phyloP scores from a whole-genome alignment of 768 basidiomycete species.

The Hypsizygus marmoreus region DNA sequence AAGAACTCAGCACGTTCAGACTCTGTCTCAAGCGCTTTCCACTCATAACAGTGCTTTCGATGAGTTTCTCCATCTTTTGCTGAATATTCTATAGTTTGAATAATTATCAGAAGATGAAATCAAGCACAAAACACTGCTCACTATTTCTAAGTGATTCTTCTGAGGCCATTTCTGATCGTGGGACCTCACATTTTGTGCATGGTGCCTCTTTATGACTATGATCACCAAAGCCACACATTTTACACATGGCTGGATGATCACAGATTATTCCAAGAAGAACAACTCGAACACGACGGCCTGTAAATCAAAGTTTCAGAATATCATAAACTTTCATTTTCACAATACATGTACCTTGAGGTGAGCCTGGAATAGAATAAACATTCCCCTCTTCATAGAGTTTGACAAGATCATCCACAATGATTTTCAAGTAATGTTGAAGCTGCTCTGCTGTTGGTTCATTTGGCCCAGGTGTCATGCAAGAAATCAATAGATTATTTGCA shows the following conservation, averaged over 20 bases:
- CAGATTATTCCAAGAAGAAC: constrained; percentile 26
- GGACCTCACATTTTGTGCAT: constrained; percentile 2
- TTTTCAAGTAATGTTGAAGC: constrained; percentile 24
- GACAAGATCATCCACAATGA: constrained; percentile 30
- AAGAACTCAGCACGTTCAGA: constrained; percentile 16
- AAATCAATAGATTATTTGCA: constrained; percentile 21
- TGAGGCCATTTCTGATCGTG: background rate
- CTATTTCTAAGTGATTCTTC: background rate
- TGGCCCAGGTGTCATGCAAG: constrained; percentile 23
- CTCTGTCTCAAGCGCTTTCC: constrained; percentile 2
- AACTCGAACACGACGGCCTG: constrained; percentile 15
- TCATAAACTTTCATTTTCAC: background rate
- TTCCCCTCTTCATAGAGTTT: constrained; percentile 26
- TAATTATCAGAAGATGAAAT: background rate
- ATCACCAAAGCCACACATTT: constrained; percentile 4
- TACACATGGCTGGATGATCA: constrained; percentile 16
- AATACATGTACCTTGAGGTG: constrained; percentile 21
- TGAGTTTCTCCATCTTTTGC: constrained; percentile 10
- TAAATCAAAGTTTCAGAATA: constrained; percentile 1
- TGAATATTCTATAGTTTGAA: constrained; percentile 4
- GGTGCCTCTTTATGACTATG: constrained; percentile 5
- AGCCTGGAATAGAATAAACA: constrained; percentile 8
- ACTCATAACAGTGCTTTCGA: constrained; percentile 13
- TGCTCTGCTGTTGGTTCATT: constrained; percentile 26
- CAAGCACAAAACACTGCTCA: background rate